A percentile compares a stretch with the other conserved stretches of the same genome.
Conservation (phyloP, 148 eudicot genomes). For the Cornus controversa region DNA sequence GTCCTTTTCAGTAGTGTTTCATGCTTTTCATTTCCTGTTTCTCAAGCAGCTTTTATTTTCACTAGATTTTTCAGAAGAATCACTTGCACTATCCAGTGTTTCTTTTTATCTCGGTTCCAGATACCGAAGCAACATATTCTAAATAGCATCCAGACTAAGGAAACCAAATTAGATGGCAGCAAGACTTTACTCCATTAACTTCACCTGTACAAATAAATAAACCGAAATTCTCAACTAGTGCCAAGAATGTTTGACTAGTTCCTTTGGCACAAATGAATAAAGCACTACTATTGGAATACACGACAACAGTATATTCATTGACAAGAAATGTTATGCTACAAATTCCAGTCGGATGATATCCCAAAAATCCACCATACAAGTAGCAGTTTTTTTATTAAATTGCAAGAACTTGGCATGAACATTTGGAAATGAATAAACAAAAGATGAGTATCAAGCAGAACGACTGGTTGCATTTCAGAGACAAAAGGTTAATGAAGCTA, state of each 20-base stretch:
- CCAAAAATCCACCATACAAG: neutral
- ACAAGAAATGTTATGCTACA: constrained; percentile 2
- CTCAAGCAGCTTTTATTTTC: too few relatives aligned
- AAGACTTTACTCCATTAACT: too few relatives aligned
- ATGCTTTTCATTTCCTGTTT: too few relatives aligned
- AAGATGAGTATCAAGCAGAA: too few relatives aligned
- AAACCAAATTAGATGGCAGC: neutral
- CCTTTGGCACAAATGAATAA: too few relatives aligned
- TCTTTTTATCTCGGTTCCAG: neutral
- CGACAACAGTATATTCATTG: neutral
- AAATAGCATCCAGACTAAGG: neutral
- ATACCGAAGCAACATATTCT: neutral
- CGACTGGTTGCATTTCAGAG: neutral
- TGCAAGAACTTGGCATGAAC: neutral
- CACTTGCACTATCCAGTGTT: too few relatives aligned
- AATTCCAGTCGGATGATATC: neutral
- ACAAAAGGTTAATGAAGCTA: constrained; percentile 13
- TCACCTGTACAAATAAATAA: too few relatives aligned
- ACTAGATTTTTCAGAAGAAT: too few relatives aligned
- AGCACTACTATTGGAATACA: neutral
- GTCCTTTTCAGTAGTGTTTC: too few relatives aligned
- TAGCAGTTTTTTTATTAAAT: neutral
- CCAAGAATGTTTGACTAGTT: too few relatives aligned
- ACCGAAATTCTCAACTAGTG: too few relatives aligned
- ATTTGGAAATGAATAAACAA: neutral